Conservation (phyloP, 2,329 filamentous ascomycete genomes). For the Ophiocordyceps camponoti-saundersi region DNA sequence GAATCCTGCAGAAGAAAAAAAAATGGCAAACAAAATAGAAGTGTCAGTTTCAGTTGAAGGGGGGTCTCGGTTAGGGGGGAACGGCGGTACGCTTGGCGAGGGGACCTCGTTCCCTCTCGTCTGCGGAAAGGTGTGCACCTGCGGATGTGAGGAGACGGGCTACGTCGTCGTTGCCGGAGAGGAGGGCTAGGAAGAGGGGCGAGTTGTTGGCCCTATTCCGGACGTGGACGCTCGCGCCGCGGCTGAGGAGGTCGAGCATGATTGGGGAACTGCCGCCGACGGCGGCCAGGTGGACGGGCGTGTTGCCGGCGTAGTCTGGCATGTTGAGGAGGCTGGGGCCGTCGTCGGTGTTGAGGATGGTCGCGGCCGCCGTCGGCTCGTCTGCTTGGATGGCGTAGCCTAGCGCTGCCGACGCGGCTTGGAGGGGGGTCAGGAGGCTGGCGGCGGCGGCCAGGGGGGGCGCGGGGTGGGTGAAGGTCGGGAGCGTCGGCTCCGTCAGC, state of each 20-base stretch:
- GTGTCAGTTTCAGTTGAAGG: neutral
- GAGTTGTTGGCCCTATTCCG: constrained; percentile 50
- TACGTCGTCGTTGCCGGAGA: constrained; percentile 35
- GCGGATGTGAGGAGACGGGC: constrained; percentile 38
- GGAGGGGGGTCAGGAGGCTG: constrained; percentile 25
- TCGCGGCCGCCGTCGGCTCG: constrained; percentile 45
- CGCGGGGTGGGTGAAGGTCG: constrained; percentile 61
- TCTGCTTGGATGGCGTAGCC: constrained; percentile 66
- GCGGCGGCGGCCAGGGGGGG: constrained; percentile 27
- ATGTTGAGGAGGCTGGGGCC: constrained; percentile 52
- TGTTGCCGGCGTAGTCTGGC: constrained; percentile 70
- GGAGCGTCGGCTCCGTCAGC: constrained; percentile 58
- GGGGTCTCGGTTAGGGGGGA: neutral
- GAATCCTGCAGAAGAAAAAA: neutral
- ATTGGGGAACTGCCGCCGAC: constrained; percentile 36
- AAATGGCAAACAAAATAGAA: neutral
- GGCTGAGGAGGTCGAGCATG: constrained; percentile 38
- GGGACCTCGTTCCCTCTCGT: constrained; percentile 17
- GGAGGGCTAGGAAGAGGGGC: constrained; percentile 44
- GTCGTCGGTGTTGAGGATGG: constrained; percentile 48
- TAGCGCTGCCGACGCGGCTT: constrained; percentile 57
- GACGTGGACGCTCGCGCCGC: constrained; percentile 50
- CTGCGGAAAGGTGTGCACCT: constrained; percentile 37
- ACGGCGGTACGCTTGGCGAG: constrained; percentile 5
- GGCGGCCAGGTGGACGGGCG: constrained; percentile 41